Percentiles rank a stretch among this genome's conserved stretches.
phyloP scores from a whole-genome alignment of 495 filamentous ascomycete genomes.

The Penicillium robsamsonii region DNA sequence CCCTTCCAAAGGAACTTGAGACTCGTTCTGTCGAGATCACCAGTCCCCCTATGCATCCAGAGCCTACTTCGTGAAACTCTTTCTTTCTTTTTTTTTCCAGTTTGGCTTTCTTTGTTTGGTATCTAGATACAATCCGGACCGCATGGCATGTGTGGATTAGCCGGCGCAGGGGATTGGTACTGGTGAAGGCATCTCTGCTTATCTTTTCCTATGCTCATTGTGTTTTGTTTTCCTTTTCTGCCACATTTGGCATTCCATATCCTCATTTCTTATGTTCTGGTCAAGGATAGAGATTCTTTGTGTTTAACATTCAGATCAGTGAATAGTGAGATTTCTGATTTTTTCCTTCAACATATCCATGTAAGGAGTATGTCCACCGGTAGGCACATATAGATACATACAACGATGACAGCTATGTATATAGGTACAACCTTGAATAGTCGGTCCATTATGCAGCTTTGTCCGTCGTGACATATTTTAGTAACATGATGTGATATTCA shows the following conservation, averaged over 20 bases:
- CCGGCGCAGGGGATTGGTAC: constrained; percentile 21
- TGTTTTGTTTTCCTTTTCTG: neutral
- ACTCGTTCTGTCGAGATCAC: constrained; percentile 41
- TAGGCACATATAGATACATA: neutral
- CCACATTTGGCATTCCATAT: constrained; percentile 6
- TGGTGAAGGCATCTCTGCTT: constrained; percentile 2
- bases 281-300: neutral
- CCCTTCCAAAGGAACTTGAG: constrained; percentile 40
- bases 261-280: constrained; percentile 12
- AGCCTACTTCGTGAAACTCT: constrained; percentile 31
- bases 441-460: too few relatives aligned
- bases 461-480: neutral
- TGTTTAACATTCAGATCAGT: neutral
- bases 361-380: neutral
- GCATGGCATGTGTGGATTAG: constrained; percentile 25
- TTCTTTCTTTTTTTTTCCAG: constrained; percentile 1
- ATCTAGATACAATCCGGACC: constrained; percentile 8
- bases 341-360: neutral
- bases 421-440: neutral
- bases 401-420: neutral
- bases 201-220: constrained; percentile 8
- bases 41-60: constrained; percentile 21
- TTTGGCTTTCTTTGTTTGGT: constrained; percentile 11
- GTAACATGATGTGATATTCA: neutral
- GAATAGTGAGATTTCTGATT: neutral